phyloP scores from a whole-genome alignment of 2,329 filamentous ascomycete species.

The Penicillium sp. region DNA sequence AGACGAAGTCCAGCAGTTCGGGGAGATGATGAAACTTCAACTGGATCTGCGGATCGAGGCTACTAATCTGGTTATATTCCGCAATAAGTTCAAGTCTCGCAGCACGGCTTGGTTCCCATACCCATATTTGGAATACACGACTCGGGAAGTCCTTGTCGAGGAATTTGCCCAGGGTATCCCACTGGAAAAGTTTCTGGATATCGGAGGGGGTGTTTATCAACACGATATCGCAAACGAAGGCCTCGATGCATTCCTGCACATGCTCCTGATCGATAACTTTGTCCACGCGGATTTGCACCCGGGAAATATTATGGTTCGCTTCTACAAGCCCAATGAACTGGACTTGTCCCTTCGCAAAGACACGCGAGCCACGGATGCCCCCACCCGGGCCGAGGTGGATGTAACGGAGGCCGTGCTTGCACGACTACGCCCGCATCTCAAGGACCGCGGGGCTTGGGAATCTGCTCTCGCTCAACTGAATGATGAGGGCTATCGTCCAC shows the following conservation, averaged over 20 bases:
- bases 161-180: constrained; percentile 96
- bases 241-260: constrained; percentile 89
- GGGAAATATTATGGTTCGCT: constrained; percentile 98
- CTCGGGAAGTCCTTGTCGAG: constrained; percentile 85
- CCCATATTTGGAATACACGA: constrained; percentile 87
- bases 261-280: constrained; percentile 97
- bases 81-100: constrained; percentile 81
- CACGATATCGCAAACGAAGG: constrained; percentile 93
- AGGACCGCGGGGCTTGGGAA: constrained; percentile 66
- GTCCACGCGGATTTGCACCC: constrained; percentile 94
- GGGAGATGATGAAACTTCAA: constrained; percentile 98
- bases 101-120: constrained; percentile 96
- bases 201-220: constrained; percentile 87
- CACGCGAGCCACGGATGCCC: constrained; percentile 39
- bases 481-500: constrained; percentile 80
- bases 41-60: constrained; percentile 92
- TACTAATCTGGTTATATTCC: constrained; percentile 79
- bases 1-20: constrained; percentile 89
- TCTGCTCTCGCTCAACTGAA: constrained; percentile 72
- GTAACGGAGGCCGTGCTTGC: constrained; percentile 83
- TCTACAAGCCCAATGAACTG: constrained; percentile 77
- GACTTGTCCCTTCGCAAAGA: constrained; percentile 55
- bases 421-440: constrained; percentile 68
- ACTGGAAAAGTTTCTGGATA: constrained; percentile 80
- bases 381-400: constrained; percentile 57